These are phyloP conservation scores for Sporothrix phasma DNA, from an alignment of 2,329 filamentous ascomycete species.

Conservation along the genomic window DNA sequence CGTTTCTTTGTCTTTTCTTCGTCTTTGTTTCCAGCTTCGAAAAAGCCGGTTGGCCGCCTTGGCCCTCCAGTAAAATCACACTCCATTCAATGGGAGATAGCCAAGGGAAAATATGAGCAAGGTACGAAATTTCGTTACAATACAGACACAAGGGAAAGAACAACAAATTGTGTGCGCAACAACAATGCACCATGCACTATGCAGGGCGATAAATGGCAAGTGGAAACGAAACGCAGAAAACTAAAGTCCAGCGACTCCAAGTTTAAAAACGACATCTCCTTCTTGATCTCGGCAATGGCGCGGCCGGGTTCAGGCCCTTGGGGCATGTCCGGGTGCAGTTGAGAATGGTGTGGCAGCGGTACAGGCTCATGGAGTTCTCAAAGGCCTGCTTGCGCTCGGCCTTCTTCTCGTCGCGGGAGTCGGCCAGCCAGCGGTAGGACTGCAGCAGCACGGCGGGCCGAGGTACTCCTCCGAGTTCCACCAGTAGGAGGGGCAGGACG, in stretches of 20 bases:
- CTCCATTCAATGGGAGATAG: background rate
- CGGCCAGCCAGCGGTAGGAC: conserved; percentile 94
- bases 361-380: conserved; percentile 98
- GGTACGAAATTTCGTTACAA: background rate
- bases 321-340: conserved; percentile 98
- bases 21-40: background rate
- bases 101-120: background rate
- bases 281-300: conserved; percentile 98
- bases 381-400: conserved; percentile 80
- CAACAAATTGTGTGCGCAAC: background rate
- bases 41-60: background rate
- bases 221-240: background rate
- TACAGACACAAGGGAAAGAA: background rate
- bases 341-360: conserved; percentile 97
- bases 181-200: conserved; percentile 2
- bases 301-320: conserved; percentile 92
- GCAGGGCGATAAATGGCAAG: background rate
- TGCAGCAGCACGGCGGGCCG: conserved; percentile 89
- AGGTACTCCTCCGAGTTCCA: conserved; percentile 99
- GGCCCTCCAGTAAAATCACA: background rate
- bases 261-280: conserved; percentile 69
- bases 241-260: background rate
- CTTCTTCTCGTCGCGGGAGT: conserved; percentile 86
- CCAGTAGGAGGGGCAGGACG: conserved; percentile 99
- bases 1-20: background rate